Percentiles rank a stretch among this genome's conserved stretches.
Evolutionary conservation across 257 asterid genomes (phyloP).

Genomic region (Cynanchum wilfordii): DNA sequence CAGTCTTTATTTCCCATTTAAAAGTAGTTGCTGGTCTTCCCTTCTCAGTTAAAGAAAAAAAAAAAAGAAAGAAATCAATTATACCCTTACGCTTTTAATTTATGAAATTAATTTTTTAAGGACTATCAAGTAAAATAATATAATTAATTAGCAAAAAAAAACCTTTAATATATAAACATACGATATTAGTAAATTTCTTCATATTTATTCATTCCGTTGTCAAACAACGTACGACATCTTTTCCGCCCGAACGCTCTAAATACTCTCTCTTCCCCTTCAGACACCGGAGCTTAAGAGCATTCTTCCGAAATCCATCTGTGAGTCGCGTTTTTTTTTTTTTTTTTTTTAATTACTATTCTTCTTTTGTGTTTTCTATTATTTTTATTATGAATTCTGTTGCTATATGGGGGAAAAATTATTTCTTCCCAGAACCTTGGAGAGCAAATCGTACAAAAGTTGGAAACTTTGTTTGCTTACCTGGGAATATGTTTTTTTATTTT

Average conservation of each 20-base stretch:
- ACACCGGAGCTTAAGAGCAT: background rate
- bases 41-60: too few species aligned
- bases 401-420: background rate
- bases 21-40: too few species aligned
- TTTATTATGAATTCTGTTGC: background rate
- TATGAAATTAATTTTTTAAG: too few species aligned
- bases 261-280: background rate
- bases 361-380: background rate
- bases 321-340: background rate
- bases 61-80: too few species aligned
- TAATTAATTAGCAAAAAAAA: too few species aligned
- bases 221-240: background rate
- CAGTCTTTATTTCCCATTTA: too few species aligned
- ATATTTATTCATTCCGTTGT: too few species aligned
- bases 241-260: background rate
- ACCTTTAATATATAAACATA: too few species aligned
- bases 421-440: constrained; percentile 1
- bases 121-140: too few species aligned
- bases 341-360: too few species aligned
- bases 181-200: too few species aligned
- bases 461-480: background rate
- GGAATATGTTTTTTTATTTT: background rate
- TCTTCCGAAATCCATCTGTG: background rate
- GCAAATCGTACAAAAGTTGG: background rate
- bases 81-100: too few species aligned